phyloP scores from a whole-genome alignment of 805 yeast species.

The Metschnikowia cerradonensis region DNA sequence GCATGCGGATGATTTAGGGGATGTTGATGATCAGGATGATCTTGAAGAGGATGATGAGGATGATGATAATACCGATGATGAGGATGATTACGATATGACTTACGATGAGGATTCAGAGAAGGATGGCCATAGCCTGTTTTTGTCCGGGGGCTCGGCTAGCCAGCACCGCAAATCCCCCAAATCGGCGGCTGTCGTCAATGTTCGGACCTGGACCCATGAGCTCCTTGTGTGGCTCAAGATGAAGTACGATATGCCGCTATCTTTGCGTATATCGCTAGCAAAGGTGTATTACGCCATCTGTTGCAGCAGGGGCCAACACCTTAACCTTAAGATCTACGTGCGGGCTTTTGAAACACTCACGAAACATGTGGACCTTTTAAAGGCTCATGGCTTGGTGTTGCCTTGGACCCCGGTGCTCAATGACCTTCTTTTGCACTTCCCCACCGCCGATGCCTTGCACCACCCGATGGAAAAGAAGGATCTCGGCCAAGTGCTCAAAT shows the following conservation, averaged over 20 bases:
- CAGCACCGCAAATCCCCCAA: slow-evolving; percentile 61
- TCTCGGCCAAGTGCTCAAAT: slow-evolving; percentile 43
- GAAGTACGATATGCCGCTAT: slow-evolving; percentile 75
- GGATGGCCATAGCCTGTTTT: slow-evolving; percentile 34
- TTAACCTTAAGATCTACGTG: slow-evolving; percentile 57
- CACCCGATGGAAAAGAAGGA: slow-evolving; percentile 47
- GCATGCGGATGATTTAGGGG: too few relatives aligned
- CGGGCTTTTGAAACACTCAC: slow-evolving; percentile 58
- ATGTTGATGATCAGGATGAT: slow-evolving; percentile 4
- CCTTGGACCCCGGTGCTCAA: slow-evolving; percentile 49
- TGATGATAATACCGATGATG: slow-evolving; percentile 42
- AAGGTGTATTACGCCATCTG: slow-evolving; percentile 68
- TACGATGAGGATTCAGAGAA: slow-evolving; percentile 31
- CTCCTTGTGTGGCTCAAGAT: slow-evolving; percentile 70
- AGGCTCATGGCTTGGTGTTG: slow-evolving; percentile 38
- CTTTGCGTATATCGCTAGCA: slow-evolving; percentile 56
- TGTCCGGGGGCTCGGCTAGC: slow-evolving; percentile 31
- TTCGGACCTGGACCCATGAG: slow-evolving; percentile 85
- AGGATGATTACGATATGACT: slow-evolving; percentile 21
- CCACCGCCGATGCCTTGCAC: slow-evolving; percentile 37
- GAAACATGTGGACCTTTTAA: slow-evolving; percentile 38
- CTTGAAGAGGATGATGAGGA: slow-evolving; percentile 35
- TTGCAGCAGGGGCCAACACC: slow-evolving; percentile 66
- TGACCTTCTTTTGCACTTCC: slow-evolving; percentile 32
- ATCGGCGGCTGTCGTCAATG: slow-evolving; percentile 69